These are phyloP conservation scores for Wickerhamiella siamensis DNA, from an alignment of 805 yeast species.

Conservation along the genomic window DNA sequence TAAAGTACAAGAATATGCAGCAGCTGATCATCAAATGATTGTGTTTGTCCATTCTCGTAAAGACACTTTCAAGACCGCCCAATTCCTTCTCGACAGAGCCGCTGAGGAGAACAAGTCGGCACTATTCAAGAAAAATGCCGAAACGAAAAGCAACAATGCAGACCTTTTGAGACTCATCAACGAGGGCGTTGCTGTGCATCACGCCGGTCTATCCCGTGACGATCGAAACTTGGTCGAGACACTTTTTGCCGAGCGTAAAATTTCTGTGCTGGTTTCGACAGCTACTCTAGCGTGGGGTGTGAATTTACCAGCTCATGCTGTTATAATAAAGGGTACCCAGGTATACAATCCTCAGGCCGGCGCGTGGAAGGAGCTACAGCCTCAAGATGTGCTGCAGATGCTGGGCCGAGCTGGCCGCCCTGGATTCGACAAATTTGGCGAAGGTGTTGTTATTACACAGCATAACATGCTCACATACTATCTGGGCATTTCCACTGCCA, in stretches of 20 bases:
- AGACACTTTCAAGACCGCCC: slow-evolving; percentile 77
- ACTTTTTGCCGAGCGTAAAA: slow-evolving; percentile 72
- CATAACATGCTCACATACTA: slow-evolving; percentile 79
- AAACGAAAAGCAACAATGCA: not conserved
- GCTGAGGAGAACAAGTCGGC: slow-evolving; percentile 61
- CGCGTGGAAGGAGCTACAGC: slow-evolving; percentile 78
- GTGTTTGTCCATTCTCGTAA: slow-evolving; percentile 90
- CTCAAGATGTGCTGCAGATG: slow-evolving; percentile 93
- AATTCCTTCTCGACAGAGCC: slow-evolving; percentile 55
- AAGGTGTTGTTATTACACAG: slow-evolving; percentile 82
- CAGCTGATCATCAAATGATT: slow-evolving; percentile 55
- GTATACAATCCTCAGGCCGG: slow-evolving; percentile 86
- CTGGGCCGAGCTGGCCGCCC: slow-evolving; percentile 98
- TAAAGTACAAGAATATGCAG: slow-evolving; percentile 45
- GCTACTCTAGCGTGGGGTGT: slow-evolving; percentile 99
- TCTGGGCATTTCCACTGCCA: slow-evolving; percentile 79
- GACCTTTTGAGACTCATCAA: slow-evolving; percentile 28
- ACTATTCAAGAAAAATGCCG: slow-evolving; percentile 37
- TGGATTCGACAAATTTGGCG: slow-evolving; percentile 80
- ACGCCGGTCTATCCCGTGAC: slow-evolving; percentile 89
- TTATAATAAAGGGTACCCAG: slow-evolving; percentile 88
- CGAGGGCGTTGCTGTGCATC: slow-evolving; percentile 84
- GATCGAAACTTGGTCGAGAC: slow-evolving; percentile 84
- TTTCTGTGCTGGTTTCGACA: slow-evolving; percentile 84
- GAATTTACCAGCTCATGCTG: slow-evolving; percentile 94